A percentile compares a stretch with the other conserved stretches of the same genome.
Conservation (phyloP, 371 early-diverging fungal species). For the Quaeritorhiza haematococci region DNA sequence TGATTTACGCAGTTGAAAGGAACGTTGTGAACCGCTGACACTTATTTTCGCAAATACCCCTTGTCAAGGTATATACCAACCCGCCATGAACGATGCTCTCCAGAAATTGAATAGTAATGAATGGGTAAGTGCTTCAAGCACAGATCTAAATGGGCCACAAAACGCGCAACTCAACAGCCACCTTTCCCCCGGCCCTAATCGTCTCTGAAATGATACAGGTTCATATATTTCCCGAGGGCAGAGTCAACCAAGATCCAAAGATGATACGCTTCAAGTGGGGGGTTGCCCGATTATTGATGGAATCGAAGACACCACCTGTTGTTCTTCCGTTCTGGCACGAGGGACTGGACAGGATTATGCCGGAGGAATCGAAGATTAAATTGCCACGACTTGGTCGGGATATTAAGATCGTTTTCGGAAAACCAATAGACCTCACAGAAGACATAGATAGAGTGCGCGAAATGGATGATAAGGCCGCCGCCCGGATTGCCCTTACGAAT, state of each 20-base stretch:
- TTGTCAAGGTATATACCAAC: conserved; percentile 82
- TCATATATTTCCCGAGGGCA: conserved; percentile 81
- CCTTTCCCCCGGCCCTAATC: too few species aligned
- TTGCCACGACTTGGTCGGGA: not conserved
- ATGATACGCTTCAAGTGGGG: conserved; percentile 85
- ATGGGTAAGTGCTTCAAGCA: conserved; percentile 44
- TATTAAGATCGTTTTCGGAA: too few species aligned
- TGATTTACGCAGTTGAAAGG: too few species aligned
- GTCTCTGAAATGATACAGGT: too few species aligned
- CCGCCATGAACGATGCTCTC: conserved; percentile 72
- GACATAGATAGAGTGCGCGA: too few species aligned
- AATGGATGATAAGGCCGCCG: too few species aligned
- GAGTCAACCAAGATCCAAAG: conserved; percentile 60
- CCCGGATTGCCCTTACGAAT: too few species aligned
- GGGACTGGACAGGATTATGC: conserved; percentile 24
- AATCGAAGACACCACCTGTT: conserved; percentile 55
- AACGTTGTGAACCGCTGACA: too few species aligned
- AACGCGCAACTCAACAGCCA: not conserved
- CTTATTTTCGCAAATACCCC: too few species aligned
- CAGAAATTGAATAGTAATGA: conserved; percentile 47
- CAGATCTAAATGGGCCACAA: not conserved
- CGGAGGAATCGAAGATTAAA: not conserved
- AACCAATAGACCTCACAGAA: too few species aligned
- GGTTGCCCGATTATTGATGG: conserved; percentile 76
- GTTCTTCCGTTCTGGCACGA: conserved; percentile 68